These are phyloP conservation scores for Tarenaya hassleriana DNA, from an alignment of 345 rosid species.

Conservation along the genomic window DNA sequence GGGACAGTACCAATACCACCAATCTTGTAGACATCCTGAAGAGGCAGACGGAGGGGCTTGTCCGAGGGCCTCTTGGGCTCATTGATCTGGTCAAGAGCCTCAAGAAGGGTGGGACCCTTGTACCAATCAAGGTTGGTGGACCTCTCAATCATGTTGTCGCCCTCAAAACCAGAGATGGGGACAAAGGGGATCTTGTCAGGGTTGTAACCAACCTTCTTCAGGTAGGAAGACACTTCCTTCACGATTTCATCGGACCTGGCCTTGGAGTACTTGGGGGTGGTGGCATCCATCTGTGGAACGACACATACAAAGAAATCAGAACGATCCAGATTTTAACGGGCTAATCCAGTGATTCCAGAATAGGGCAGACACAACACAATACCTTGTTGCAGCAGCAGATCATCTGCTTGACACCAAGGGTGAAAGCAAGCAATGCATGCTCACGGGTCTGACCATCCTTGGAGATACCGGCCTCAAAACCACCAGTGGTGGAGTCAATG, in stretches of 20 bases:
- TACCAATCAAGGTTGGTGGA: slow-evolving; percentile 49
- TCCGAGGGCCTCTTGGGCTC: slow-evolving; percentile 83
- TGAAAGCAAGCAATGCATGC: slow-evolving; percentile 58
- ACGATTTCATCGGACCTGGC: slow-evolving; percentile 43
- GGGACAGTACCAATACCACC: slow-evolving; percentile 89
- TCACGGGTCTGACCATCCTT: slow-evolving; percentile 82
- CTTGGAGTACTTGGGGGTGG: slow-evolving; percentile 52
- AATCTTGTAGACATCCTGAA: slow-evolving; percentile 85
- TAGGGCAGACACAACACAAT: too few relatives aligned
- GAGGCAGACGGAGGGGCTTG: slow-evolving; percentile 90
- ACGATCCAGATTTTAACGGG: too few relatives aligned
- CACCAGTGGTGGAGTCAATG: slow-evolving; percentile 80
- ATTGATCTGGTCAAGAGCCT: slow-evolving; percentile 40
- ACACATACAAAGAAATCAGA: not conserved
- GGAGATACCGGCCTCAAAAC: slow-evolving; percentile 79
- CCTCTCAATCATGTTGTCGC: slow-evolving; percentile 55
- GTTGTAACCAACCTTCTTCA: slow-evolving; percentile 52
- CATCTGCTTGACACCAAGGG: slow-evolving; percentile 70
- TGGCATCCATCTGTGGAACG: slow-evolving; percentile 38
- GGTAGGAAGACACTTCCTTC: slow-evolving; percentile 47
- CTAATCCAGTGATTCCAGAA: too few relatives aligned
- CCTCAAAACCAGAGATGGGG: slow-evolving; percentile 52
- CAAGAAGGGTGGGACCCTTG: slow-evolving; percentile 49
- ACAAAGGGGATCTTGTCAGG: slow-evolving; percentile 48
- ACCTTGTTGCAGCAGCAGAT: slow-evolving; percentile 78